Percentiles rank a stretch among this genome's conserved stretches.
Conservation (phyloP, 1,284 basidiomycete genomes). For the Veloporphyrellus conicus region DNA sequence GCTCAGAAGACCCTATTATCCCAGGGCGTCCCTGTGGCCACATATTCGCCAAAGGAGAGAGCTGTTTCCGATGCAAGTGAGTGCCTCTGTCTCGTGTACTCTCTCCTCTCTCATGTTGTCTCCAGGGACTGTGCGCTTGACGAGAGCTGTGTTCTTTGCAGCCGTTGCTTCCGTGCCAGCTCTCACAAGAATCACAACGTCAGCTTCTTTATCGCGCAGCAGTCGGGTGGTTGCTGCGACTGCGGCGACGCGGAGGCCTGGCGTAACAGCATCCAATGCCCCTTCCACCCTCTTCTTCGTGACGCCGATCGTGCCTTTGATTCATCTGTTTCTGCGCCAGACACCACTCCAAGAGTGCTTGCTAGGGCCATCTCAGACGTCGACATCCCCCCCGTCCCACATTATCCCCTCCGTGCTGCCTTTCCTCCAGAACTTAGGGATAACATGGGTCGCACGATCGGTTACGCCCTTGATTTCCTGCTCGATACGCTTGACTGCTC, state of each 20-base stretch:
- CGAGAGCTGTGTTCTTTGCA: slow-evolving; percentile 84
- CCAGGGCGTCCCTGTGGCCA: slow-evolving; percentile 70
- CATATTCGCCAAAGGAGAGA: slow-evolving; percentile 80
- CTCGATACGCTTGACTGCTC: slow-evolving; percentile 84
- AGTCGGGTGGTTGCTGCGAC: slow-evolving; percentile 89
- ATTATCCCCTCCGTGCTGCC: slow-evolving; percentile 53
- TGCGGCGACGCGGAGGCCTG: slow-evolving; percentile 89
- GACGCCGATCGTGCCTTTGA: slow-evolving; percentile 8
- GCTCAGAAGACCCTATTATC: slow-evolving; percentile 51
- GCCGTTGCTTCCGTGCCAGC: slow-evolving; percentile 81
- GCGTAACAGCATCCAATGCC: slow-evolving; percentile 64
- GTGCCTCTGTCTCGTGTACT: slow-evolving; percentile 29
- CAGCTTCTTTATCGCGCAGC: slow-evolving; percentile 85
- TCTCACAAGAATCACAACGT: slow-evolving; percentile 84
- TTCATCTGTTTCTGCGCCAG: slow-evolving; percentile 13
- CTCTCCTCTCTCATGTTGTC: neutral
- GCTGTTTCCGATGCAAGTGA: slow-evolving; percentile 89
- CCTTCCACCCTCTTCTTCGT: slow-evolving; percentile 53
- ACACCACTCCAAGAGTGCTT: slow-evolving; percentile 35
- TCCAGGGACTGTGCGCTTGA: slow-evolving; percentile 84
- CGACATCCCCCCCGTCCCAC: slow-evolving; percentile 54
- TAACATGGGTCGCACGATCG: slow-evolving; percentile 69
- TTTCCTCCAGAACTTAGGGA: slow-evolving; percentile 66
- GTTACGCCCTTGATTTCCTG: slow-evolving; percentile 78
- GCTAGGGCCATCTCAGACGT: slow-evolving; percentile 37